A percentile compares a stretch with the other conserved stretches of the same genome.
These are phyloP conservation scores for Vitellaria paradoxa DNA, from an alignment of 179 eudicot species.

Conservation along the genomic window DNA sequence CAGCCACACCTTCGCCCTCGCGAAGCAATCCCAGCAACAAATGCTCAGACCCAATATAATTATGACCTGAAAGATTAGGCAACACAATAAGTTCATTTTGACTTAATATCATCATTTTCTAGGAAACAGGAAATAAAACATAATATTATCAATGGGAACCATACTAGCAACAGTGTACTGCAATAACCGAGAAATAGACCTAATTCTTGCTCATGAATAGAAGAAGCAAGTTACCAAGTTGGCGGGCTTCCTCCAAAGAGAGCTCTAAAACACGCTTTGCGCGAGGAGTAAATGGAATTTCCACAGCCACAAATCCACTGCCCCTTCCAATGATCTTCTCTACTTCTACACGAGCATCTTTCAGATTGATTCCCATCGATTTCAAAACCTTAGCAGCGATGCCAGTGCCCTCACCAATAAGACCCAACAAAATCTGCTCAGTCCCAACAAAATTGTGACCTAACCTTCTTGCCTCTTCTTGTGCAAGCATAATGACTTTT, in stretches of 20 bases:
- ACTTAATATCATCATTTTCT: not conserved
- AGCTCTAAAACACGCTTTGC: constrained; percentile 94
- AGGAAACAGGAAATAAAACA: not conserved
- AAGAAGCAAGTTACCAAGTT: constrained; percentile 57
- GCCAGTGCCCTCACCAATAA: constrained; percentile 96
- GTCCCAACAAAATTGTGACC: constrained; percentile 99
- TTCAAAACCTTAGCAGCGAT: constrained; percentile 96
- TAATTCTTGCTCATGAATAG: not conserved
- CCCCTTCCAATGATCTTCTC: constrained; percentile 98
- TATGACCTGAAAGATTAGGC: constrained; percentile 57
- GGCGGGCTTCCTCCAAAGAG: constrained; percentile 89
- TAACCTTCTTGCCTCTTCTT: constrained; percentile 90
- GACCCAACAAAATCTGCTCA: constrained; percentile 89
- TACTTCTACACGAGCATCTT: constrained; percentile 95
- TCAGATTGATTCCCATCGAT: constrained; percentile 91
- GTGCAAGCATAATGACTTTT: constrained; percentile 96
- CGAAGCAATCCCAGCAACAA: constrained; percentile 89
- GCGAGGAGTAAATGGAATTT: constrained; percentile 95
- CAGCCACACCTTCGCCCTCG: constrained; percentile 97
- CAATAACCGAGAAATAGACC: no score
- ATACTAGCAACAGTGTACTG: not conserved
- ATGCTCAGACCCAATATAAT: constrained; percentile 93
- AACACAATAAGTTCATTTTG: not conserved
- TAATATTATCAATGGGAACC: not conserved
- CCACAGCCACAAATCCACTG: constrained; percentile 88